These are phyloP conservation scores for Irpex rosettiformis DNA, from an alignment of 1,284 basidiomycete species.

Conservation along the genomic window DNA sequence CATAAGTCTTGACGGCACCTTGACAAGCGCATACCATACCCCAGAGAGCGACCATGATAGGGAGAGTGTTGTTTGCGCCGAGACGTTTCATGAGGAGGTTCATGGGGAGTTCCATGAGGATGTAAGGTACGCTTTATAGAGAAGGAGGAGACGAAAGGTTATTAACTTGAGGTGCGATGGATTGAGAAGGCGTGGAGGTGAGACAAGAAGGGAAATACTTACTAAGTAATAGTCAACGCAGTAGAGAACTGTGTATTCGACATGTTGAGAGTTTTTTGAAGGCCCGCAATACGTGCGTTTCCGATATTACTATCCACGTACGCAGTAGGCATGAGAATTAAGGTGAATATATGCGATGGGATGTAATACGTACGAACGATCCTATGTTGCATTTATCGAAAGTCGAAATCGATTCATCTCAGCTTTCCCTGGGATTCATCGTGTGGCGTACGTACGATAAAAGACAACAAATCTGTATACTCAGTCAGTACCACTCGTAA, in stretches of 20 bases:
- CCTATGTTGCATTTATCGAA: too few species aligned
- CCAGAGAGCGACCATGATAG: constrained; percentile 21
- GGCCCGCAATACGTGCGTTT: background rate
- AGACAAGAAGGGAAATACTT: background rate
- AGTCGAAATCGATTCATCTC: background rate
- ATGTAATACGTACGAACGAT: background rate
- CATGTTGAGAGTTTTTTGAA: background rate
- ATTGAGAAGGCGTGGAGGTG: too few species aligned
- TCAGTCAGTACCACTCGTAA: background rate
- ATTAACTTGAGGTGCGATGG: too few species aligned
- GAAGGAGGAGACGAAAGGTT: too few species aligned
- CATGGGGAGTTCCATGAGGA: constrained; percentile 2
- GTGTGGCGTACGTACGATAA: background rate
- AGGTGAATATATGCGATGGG: background rate
- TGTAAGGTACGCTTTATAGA: background rate
- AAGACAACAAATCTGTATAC: background rate
- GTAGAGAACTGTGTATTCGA: background rate
- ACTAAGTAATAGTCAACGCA: background rate
- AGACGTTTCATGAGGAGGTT: constrained; percentile 8
- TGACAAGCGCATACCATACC: constrained; percentile 21
- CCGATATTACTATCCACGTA: background rate
- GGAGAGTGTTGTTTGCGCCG: constrained; percentile 13
- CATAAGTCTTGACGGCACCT: constrained; percentile 21
- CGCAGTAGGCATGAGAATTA: background rate
- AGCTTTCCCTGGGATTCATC: background rate